These are phyloP conservation scores for Xylariaceae sp. DNA, from an alignment of 2,329 filamentous ascomycete genomes.

Conservation along the genomic window DNA sequence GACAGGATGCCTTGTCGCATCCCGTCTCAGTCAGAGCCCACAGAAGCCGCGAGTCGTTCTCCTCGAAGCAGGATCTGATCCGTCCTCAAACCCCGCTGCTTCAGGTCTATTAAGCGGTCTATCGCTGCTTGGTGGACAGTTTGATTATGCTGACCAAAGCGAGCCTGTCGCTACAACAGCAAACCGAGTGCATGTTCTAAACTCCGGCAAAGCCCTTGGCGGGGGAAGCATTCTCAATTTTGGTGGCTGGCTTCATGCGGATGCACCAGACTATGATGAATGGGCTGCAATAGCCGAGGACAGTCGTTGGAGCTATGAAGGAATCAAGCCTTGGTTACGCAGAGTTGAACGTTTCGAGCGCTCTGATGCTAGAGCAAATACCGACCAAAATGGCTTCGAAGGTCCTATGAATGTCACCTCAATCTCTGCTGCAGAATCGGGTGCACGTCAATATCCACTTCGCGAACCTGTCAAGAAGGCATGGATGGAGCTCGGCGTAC, in stretches of 20 bases:
- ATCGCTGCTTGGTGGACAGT: constrained; percentile 20
- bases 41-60: constrained; percentile 21
- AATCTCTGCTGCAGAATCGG: constrained; percentile 18
- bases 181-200: constrained; percentile 19
- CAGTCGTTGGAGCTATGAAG: constrained; percentile 42
- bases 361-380: constrained; percentile 27
- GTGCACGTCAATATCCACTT: constrained; percentile 34
- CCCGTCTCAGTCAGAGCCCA: constrained; percentile 22
- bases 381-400: constrained; percentile 25
- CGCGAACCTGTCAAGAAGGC: constrained; percentile 26
- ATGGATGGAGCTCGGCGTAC: constrained; percentile 34
- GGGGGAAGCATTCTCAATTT: constrained; percentile 27
- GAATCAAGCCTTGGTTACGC: constrained; percentile 44
- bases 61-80: constrained; percentile 25
- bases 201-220: constrained; percentile 24
- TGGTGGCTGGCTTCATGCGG: constrained; percentile 27
- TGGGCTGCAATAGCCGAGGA: constrained; percentile 21
- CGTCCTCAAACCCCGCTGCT: constrained; percentile 18
- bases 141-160: constrained; percentile 25
- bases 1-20: constrained; percentile 24
- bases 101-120: constrained; percentile 22
- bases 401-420: constrained; percentile 29
- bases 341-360: constrained; percentile 32
- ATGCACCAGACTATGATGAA: constrained; percentile 26
- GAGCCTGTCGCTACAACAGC: constrained; percentile 18